Evolutionary conservation across 805 yeast genomes (phyloP), one percentile per base, ranked within the genome.

Genomic region (Metschnikowia borealis): DNA sequence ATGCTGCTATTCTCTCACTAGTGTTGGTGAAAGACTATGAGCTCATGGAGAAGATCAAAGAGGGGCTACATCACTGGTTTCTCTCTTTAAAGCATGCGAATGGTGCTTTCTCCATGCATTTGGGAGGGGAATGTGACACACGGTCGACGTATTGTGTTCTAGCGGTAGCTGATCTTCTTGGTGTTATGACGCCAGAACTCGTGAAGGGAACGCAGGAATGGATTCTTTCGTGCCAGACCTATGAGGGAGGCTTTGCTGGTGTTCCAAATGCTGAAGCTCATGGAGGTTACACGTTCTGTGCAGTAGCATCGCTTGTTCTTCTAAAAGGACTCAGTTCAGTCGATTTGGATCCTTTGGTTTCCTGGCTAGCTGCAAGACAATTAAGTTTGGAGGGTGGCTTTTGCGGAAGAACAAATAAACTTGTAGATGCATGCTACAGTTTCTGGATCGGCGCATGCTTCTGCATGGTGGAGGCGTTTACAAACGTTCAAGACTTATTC

Each of bases 271-370:
- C 78, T 5, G 99, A 94, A 66, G 97, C 98, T 0, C 99, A 94
- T 64, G 99, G 97, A 2, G 99, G 99, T 0, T 95, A 94, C 64
- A 82, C 98, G 0, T 94, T 81, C 65, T 94, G 99, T 71, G 96
- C 92, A 0, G 71, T 87, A 20, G 73, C 74, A 4, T 40, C 95
- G 85, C 41, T 79, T 82, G 45, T 69, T 81, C 51, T 78, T 75
- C 53, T 74, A 75, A 43, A 41, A 8, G 53, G 77, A 6, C 47
- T 50, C 5, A 65, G 69, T 45, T 54, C 66, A 18, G 65, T 80
- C 1, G 70, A 88, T 60, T 50, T 87, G 2, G 81, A 74, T 0
- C 56, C 53, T 1, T 68, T 90, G 20, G 54, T 81, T 2, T 63
- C 74, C 47, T 94, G 99, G 99, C 73, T 83, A 3, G 75, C 75